These are phyloP conservation scores for Tulasnella sp. DNA, from an alignment of 768 basidiomycete genomes.

Conservation along the genomic window DNA sequence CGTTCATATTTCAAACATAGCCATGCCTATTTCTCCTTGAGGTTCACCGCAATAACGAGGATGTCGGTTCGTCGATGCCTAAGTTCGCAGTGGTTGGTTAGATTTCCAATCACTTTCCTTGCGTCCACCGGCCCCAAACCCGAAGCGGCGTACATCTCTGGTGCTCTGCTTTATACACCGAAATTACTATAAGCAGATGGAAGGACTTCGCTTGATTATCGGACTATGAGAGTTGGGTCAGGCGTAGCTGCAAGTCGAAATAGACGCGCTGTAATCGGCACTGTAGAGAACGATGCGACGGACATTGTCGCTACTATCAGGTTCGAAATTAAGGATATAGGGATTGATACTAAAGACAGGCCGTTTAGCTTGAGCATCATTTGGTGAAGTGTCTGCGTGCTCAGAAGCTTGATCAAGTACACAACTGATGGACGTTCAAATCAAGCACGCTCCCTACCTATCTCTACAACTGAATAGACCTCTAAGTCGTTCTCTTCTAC, in stretches of 20 bases:
- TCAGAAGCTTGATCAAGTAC: not conserved
- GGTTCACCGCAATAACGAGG: too few species aligned
- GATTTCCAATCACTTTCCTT: not conserved
- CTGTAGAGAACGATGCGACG: conserved; percentile 52
- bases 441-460: conserved; percentile 74
- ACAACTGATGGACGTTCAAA: conserved; percentile 20
- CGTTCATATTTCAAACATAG: too few species aligned
- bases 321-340: conserved; percentile 60
- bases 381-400: conserved; percentile 45
- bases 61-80: too few species aligned
- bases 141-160: conserved; percentile 64
- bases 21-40: too few species aligned
- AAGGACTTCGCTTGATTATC: conserved; percentile 52
- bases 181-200: conserved; percentile 69
- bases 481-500: conserved; percentile 43
- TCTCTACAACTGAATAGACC: conserved; percentile 55
- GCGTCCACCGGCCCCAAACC: conserved; percentile 52
- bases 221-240: conserved; percentile 61
- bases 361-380: conserved; percentile 56
- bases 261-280: conserved; percentile 45
- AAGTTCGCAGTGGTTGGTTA: too few species aligned
- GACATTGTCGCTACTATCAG: conserved; percentile 70
- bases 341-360: conserved; percentile 44
- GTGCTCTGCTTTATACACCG: conserved; percentile 42
- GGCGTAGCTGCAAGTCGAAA: conserved; percentile 79